These are phyloP conservation scores for Cyberlindnera galapagoensis DNA, from an alignment of 805 yeast species.

Conservation along the genomic window DNA sequence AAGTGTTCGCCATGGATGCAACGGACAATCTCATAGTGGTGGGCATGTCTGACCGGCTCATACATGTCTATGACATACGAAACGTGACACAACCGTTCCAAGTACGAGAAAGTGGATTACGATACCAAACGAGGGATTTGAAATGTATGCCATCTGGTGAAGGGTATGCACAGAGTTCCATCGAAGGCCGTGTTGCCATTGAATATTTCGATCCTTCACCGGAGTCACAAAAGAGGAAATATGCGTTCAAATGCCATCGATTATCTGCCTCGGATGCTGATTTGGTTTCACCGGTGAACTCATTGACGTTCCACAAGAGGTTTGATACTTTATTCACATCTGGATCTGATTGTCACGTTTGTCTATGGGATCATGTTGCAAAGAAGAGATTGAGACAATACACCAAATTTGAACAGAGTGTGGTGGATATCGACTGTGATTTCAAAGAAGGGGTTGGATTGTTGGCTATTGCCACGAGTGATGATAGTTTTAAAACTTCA, in stretches of 20 bases:
- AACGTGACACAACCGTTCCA: conserved; percentile 39
- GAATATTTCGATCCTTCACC: conserved; percentile 54
- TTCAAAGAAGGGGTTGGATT: conserved; percentile 20
- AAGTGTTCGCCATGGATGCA: conserved; percentile 59
- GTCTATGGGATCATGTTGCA: conserved; percentile 85
- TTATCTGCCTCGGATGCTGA: conserved; percentile 39
- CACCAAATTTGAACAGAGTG: conserved; percentile 44
- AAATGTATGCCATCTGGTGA: conserved; percentile 45
- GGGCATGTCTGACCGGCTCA: conserved; percentile 45
- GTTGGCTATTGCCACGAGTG: conserved; percentile 42
- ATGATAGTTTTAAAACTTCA: conserved; percentile 40
- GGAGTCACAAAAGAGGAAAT: conserved; percentile 37
- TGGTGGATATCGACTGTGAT: conserved; percentile 35
- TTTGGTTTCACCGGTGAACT: conserved; percentile 68
- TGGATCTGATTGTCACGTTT: conserved; percentile 85
- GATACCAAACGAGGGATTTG: conserved; percentile 55
- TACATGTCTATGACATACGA: conserved; percentile 54
- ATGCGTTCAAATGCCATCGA: conserved; percentile 82
- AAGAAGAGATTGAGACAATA: conserved; percentile 70
- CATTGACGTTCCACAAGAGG: conserved; percentile 70
- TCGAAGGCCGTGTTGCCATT: conserved; percentile 80
- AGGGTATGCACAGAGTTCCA: conserved; percentile 63
- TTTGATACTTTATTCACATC: conserved; percentile 81
- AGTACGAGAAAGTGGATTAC: conserved; percentile 56
- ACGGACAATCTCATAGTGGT: conserved; percentile 39